Evolutionary conservation across 768 basidiomycete species (phyloP).

Genomic region (Chalciporus pseudorubinellus): DNA sequence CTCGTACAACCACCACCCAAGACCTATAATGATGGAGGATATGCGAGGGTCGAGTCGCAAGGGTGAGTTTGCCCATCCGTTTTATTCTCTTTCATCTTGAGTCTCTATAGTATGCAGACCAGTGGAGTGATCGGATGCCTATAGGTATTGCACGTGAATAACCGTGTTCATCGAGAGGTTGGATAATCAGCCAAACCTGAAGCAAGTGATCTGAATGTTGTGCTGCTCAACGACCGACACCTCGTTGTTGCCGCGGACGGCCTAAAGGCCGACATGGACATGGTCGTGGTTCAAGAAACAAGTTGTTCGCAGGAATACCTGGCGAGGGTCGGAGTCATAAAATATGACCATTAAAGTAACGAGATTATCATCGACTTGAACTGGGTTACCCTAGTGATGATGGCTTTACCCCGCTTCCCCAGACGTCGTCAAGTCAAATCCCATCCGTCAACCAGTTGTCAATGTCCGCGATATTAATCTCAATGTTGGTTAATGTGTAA

Average conservation of each 20-base stretch:
- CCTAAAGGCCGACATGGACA: constrained; percentile 32
- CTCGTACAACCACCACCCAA: constrained; percentile 20
- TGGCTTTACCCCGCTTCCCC: constrained; percentile 2
- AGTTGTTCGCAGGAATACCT: constrained; percentile 15
- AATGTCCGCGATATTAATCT: no score
- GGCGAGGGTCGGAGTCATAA: constrained; percentile 2
- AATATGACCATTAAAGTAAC: no score
- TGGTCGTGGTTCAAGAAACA: constrained; percentile 25
- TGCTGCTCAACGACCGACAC: constrained; percentile 20
- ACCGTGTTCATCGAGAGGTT: background rate
- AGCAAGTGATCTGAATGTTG: constrained; percentile 18
- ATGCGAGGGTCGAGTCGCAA: constrained; percentile 24
- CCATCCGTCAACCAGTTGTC: background rate
- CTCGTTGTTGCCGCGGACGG: constrained; percentile 23
- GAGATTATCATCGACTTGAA: no score
- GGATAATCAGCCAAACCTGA: constrained; percentile 18
- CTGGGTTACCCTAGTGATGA: no score
- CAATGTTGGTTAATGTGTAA: no score
- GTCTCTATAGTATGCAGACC: constrained; percentile 27
- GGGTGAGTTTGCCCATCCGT: constrained; percentile 21
- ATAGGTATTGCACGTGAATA: constrained; percentile 4
- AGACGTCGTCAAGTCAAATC: background rate
- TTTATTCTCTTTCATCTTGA: background rate
- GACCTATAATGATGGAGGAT: constrained; percentile 21
- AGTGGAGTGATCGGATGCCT: constrained; percentile 33